phyloP scores from a whole-genome alignment of 345 rosid species.

The Murraya paniculata region DNA sequence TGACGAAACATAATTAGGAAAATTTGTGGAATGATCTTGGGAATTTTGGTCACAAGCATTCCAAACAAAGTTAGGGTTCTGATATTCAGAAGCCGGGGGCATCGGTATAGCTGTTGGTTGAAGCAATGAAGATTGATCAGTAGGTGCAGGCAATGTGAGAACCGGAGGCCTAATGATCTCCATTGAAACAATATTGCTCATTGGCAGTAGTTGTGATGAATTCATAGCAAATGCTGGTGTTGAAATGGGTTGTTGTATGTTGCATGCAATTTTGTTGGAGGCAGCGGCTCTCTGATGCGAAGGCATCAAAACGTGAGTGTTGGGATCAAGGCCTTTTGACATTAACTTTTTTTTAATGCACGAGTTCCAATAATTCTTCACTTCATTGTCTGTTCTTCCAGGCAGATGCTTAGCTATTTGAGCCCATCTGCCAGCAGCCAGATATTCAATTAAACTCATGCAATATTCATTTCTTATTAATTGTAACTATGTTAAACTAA shows the following conservation, averaged over 20 bases:
- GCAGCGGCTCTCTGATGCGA: constrained; percentile 25
- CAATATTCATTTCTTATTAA: no score
- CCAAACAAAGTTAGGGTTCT: constrained; percentile 19
- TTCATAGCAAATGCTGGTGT: constrained; percentile 14
- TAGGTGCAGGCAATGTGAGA: constrained; percentile 10
- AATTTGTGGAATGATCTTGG: constrained; percentile 16
- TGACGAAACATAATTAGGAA: constrained; percentile 6
- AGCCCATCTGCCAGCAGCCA: constrained; percentile 38
- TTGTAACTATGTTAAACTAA: no score
- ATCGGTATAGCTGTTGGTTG: constrained; percentile 7
- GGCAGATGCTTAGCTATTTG: constrained; percentile 69
- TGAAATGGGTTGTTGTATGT: background rate
- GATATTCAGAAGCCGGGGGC: constrained; percentile 4
- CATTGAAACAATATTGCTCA: background rate
- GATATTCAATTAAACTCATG: no score
- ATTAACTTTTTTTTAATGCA: constrained; percentile 67
- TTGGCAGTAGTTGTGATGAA: constrained; percentile 1
- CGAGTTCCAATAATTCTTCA: constrained; percentile 80
- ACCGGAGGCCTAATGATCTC: constrained; percentile 19
- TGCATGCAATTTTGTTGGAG: constrained; percentile 16
- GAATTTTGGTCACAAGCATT: constrained; percentile 11
- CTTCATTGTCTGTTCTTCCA: constrained; percentile 76
- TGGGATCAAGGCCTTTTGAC: constrained; percentile 51
- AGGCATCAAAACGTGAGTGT: constrained; percentile 39
- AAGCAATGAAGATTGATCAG: background rate